Evolutionary conservation across 202 grass and related monocot genomes (phyloP).

Genomic region (Miscanthus sacchariflorus): DNA sequence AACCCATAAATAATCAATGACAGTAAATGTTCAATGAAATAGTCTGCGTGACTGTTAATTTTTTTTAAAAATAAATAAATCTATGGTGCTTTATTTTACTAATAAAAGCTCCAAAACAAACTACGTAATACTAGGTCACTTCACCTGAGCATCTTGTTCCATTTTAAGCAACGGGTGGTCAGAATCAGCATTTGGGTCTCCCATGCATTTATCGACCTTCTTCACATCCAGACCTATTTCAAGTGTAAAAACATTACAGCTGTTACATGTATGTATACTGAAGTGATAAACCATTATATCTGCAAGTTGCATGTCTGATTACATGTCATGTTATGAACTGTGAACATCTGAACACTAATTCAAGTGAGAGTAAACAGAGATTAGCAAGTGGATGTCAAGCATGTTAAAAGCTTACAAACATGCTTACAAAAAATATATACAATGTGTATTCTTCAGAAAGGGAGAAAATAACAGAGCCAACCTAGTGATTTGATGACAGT

Average conservation of each 20-base stretch:
- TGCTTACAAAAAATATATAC: not conserved
- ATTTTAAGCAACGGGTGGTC: slow-evolving; percentile 80
- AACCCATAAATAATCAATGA: slow-evolving; percentile 31
- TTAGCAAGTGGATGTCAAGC: not conserved
- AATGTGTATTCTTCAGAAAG: slow-evolving; percentile 10
- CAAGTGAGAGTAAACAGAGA: slow-evolving; percentile 11
- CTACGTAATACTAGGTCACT: slow-evolving; percentile 10
- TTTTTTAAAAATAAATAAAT: not conserved
- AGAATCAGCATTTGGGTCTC: slow-evolving; percentile 78
- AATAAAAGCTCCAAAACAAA: slow-evolving; percentile 35
- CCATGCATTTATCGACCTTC: slow-evolving; percentile 91
- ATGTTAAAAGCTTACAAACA: slow-evolving; percentile 29
- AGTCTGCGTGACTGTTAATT: not conserved
- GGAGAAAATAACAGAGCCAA: slow-evolving; percentile 34
- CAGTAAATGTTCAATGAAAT: slow-evolving; percentile 23
- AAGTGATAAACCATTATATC: slow-evolving; percentile 26
- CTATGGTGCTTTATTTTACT: not conserved
- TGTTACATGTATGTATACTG: slow-evolving; percentile 5
- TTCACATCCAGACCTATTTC: slow-evolving; percentile 77
- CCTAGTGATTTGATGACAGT: slow-evolving; percentile 91
- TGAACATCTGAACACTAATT: slow-evolving; percentile 22
- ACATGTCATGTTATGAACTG: slow-evolving; percentile 25
- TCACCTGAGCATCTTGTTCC: slow-evolving; percentile 92
- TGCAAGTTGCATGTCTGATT: not conserved
- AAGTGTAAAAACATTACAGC: slow-evolving; percentile 24